Conservation (phyloP, 495 filamentous ascomycete species). For the Chlorociboria aeruginascens region DNA sequence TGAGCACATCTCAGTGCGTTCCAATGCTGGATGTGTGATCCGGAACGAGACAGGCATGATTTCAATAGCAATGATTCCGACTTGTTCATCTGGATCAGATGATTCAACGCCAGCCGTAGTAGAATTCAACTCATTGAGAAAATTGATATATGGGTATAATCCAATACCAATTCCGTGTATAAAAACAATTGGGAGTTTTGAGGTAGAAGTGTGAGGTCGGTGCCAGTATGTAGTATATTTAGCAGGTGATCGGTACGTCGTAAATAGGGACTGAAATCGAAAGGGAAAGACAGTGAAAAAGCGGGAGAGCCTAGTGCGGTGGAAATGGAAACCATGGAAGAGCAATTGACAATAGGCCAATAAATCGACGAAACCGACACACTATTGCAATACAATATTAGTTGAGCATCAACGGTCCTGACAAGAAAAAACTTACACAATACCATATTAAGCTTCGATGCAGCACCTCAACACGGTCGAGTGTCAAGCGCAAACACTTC, state of each 20-base stretch:
- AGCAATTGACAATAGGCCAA: conserved; percentile 31
- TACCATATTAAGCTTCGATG: conserved; percentile 57
- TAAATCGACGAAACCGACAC: conserved; percentile 34
- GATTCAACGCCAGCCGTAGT: conserved; percentile 14
- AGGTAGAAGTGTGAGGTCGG: conserved; percentile 44
- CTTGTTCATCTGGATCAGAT: conserved; percentile 25
- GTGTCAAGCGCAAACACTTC: conserved; percentile 43
- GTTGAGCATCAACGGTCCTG: not conserved
- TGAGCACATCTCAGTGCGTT: conserved; percentile 32
- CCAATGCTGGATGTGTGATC: conserved; percentile 38
- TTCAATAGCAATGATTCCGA: conserved; percentile 55
- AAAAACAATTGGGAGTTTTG: conserved; percentile 46
- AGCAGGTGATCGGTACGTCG: conserved; percentile 28
- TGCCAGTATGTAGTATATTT: conserved; percentile 50
- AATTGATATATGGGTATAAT: conserved; percentile 46
- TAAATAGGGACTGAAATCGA: conserved; percentile 34
- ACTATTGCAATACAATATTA: conserved; percentile 3
- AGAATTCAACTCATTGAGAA: conserved; percentile 38
- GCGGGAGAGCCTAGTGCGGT: conserved; percentile 21
- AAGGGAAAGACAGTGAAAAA: conserved; percentile 38
- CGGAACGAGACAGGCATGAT: conserved; percentile 50
- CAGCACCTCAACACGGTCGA: conserved; percentile 49
- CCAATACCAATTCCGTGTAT: conserved; percentile 64
- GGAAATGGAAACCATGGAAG: conserved; percentile 28
- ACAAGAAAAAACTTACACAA: conserved; percentile 27